Conservation (phyloP, 768 basidiomycete genomes). For the Calocybe cyanea region DNA sequence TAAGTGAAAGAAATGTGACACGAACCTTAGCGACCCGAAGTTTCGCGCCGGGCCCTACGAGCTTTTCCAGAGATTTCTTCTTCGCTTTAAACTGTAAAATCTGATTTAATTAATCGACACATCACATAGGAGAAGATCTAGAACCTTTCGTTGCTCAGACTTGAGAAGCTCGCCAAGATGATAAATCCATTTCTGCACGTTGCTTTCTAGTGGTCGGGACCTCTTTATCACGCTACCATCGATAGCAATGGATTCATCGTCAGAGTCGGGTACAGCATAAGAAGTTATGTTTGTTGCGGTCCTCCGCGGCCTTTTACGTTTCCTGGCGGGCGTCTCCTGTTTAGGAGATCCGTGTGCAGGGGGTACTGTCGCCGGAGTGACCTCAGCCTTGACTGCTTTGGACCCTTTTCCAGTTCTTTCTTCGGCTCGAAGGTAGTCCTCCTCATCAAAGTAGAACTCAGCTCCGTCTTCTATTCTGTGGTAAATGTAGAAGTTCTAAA, state of each 20-base stretch:
- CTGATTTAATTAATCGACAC: not conserved
- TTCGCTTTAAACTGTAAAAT: constrained; percentile 56
- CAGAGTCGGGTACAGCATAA: constrained; percentile 67
- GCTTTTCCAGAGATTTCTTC: constrained; percentile 52
- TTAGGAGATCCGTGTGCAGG: constrained; percentile 18
- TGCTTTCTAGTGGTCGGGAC: constrained; percentile 33
- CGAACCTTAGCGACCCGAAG: constrained; percentile 58
- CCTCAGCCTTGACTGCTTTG: constrained; percentile 41
- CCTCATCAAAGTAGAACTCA: constrained; percentile 66
- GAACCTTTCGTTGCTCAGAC: constrained; percentile 69
- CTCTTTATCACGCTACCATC: constrained; percentile 31
- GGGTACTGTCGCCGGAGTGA: constrained; percentile 24
- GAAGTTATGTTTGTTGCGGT: constrained; percentile 53
- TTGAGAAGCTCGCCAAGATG: constrained; percentile 57
- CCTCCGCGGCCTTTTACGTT: constrained; percentile 58
- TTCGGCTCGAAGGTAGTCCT: constrained; percentile 52
- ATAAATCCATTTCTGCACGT: constrained; percentile 65
- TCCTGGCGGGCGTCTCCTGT: constrained; percentile 15
- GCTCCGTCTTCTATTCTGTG: constrained; percentile 62
- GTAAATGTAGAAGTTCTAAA: constrained; percentile 51
- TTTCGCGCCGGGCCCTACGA: constrained; percentile 38
- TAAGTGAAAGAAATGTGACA: not conserved
- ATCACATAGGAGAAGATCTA: not conserved
- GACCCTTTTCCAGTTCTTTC: constrained; percentile 14
- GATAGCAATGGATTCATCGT: constrained; percentile 56